These are phyloP conservation scores for Pseudogymnoascus sp. DNA, from an alignment of 2,329 filamentous ascomycete species.

Conservation along the genomic window DNA sequence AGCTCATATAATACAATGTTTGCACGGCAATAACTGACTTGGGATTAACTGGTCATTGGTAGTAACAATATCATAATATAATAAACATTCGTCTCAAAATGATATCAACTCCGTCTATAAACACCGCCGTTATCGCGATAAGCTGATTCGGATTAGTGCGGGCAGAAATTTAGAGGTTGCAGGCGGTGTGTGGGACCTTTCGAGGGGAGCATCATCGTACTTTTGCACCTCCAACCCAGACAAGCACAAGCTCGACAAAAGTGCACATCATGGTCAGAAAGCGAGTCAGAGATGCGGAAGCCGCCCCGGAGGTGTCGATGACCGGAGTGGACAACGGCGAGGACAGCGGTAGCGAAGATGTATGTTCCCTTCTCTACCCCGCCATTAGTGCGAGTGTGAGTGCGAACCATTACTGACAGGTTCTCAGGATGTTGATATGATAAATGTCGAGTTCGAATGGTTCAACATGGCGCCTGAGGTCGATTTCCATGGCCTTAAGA, in stretches of 20 bases:
- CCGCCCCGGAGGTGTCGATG: constrained; percentile 23
- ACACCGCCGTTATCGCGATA: constrained; percentile 6
- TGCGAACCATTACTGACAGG: constrained; percentile 10
- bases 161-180: constrained; percentile 10
- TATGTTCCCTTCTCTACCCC: constrained; percentile 9
- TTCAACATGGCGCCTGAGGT: constrained; percentile 86
- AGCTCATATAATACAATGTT: not conserved
- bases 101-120: not conserved
- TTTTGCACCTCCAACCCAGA: not conserved
- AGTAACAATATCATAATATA: not conserved
- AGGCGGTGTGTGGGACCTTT: constrained; percentile 8
- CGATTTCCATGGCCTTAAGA: constrained; percentile 93
- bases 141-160: constrained; percentile 6
- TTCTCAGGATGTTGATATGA: constrained; percentile 71
- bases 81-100: not conserved
- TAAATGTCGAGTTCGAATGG: constrained; percentile 97
- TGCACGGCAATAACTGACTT: too few relatives aligned
- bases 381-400: constrained; percentile 7
- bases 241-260: not conserved
- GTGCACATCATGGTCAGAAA: constrained; percentile 28
- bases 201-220: not conserved
- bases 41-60: not conserved
- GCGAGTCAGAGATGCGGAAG: constrained; percentile 26
- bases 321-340: constrained; percentile 19
- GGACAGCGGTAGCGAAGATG: constrained; percentile 25